Base-by-base conservation (phyloP, 306 rosid genomes). In the Vicia villosa region DNA sequence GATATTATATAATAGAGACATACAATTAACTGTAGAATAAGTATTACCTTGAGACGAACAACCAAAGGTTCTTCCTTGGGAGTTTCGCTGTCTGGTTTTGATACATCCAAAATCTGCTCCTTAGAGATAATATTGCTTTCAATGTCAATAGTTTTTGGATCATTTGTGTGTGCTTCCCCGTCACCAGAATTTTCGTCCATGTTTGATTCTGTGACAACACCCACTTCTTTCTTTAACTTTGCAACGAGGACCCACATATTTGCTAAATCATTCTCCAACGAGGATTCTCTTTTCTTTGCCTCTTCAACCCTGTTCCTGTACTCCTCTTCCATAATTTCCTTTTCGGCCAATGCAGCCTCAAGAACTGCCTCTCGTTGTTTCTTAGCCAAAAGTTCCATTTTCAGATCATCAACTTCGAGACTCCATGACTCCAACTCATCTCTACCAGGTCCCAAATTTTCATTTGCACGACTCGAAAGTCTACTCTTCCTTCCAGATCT, bases 221-320 rank as follows among this genome's bases (percentile, higher is more conserved):
- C 88, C 11, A 83, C 81, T 70, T 89, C 99, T 81, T 87, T 95
- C 88, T 95, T 95, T 78, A 95, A 85, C 88, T 87, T 95, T 2
- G 99, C 99, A 56, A 95, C 99, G 78, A 91, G 91, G 45, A 95
- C 96, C 99, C 99, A 95, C 99, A 95, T 95, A 85, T 84, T 89
- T 32, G 99, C 97, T 71, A 95, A 89, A 81, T 95, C 99, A 76
- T 91, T 95, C 83, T 95, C 99, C 68, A 95, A 80, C 57, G 95
- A 85, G 17, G 80, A 89, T 77, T 91, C 99, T 80, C 88, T 86
- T 75, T 79, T 91, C 85, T 87, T 89, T 72, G 92, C 91, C 70
- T 87, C 99, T 54, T 95, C 99, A 79, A 74, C 75, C 81, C 80
- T 84, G 84, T 86, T 91, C 74, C 84, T 84, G 78, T 75, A 87